Conservation (phyloP, 176 grass and related monocot genomes). For the Typha latifolia region DNA sequence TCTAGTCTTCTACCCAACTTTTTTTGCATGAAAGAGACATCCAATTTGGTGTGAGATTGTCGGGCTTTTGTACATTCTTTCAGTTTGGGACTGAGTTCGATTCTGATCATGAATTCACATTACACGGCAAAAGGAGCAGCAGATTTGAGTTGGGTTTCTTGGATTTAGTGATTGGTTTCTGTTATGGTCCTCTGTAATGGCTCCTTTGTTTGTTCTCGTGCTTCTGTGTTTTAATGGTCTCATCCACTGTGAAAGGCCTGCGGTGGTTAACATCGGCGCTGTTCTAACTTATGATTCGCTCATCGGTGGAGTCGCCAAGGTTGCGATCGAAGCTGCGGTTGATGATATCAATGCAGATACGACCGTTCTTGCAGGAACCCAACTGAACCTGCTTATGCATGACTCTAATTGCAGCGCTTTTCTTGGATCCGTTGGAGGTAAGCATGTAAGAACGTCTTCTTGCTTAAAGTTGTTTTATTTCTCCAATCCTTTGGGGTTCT, state of each 20-base stretch:
- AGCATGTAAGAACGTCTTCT: neutral
- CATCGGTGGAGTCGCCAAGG: conserved; percentile 56
- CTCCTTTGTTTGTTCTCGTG: neutral
- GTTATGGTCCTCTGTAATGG: neutral
- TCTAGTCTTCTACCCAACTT: no score
- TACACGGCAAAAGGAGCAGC: neutral
- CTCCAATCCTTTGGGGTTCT: no score
- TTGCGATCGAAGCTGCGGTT: conserved; percentile 67
- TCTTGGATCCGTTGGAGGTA: conserved; percentile 77
- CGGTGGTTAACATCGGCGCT: conserved; percentile 56
- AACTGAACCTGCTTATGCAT: conserved; percentile 37
- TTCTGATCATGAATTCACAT: neutral
- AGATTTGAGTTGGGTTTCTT: neutral
- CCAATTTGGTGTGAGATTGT: neutral
- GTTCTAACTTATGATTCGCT: conserved; percentile 71
- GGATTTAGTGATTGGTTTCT: neutral
- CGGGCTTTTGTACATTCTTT: no score
- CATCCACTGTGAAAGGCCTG: conserved; percentile 11
- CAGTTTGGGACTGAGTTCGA: neutral
- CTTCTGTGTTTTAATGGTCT: neutral
- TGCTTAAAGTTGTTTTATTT: neutral
- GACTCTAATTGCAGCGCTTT: conserved; percentile 89
- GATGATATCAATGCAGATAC: conserved; percentile 58
- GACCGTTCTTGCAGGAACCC: conserved; percentile 38
- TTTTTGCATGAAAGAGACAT: neutral